phyloP scores from a whole-genome alignment of 129 eudicot genomes.

The Flaveria linearis region DNA sequence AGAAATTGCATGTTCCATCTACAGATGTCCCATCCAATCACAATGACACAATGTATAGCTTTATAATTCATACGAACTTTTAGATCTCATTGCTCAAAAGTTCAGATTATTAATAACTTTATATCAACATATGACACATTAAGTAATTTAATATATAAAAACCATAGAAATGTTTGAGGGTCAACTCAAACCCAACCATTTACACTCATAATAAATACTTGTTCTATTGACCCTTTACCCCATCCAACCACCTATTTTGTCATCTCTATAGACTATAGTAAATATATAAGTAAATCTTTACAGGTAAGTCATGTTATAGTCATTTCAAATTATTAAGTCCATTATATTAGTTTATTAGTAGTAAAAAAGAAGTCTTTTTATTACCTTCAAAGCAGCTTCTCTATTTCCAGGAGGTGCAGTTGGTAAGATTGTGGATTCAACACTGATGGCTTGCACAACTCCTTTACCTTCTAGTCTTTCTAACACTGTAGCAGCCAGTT shows the following conservation, averaged over 20 bases:
- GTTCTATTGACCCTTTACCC: neutral
- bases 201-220: neutral
- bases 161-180: neutral
- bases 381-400: constrained; percentile 89
- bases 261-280: neutral
- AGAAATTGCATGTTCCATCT: neutral
- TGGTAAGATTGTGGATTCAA: constrained; percentile 64
- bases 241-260: neutral
- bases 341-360: constrained; percentile 1
- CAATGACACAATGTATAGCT: too few relatives aligned
- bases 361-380: neutral
- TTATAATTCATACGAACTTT: too few relatives aligned
- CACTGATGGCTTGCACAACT: constrained; percentile 79
- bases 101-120: neutral
- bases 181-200: neutral
- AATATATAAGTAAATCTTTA: neutral
- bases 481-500: constrained; percentile 86
- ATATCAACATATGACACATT: neutral
- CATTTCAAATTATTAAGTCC: neutral
- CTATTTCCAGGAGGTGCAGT: constrained; percentile 87
- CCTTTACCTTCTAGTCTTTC: constrained; percentile 88
- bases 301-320: neutral
- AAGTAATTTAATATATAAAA: neutral
- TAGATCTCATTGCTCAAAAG: too few relatives aligned
- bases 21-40: too few relatives aligned